Conservation (phyloP, 169 alveolate genomes). For the Plasmodium relictum region DNA sequence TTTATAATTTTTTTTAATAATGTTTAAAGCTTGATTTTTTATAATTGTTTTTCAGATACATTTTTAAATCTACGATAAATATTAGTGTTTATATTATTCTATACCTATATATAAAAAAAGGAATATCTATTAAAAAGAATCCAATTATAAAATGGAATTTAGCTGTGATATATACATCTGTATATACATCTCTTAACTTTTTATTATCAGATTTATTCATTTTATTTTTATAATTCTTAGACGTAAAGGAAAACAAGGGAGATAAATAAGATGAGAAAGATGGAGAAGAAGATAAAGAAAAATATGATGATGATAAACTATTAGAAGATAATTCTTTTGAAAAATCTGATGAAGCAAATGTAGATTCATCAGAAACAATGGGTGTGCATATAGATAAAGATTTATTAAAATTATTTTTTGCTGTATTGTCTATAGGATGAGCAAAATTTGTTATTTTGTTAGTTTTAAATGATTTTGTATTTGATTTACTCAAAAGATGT, state of each 20-base stretch:
- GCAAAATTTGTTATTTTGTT: not conserved
- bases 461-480: not conserved
- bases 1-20: not conserved
- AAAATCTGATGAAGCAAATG: not conserved
- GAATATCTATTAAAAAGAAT: slow-evolving; percentile 57
- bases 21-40: no score
- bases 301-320: not conserved
- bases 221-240: slow-evolving; percentile 11
- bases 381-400: not conserved
- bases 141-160: slow-evolving; percentile 73
- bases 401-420: no score
- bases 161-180: slow-evolving; percentile 73
- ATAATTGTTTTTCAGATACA: no score
- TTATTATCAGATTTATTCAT: slow-evolving; percentile 18
- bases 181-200: slow-evolving; percentile 53
- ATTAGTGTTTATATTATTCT: no score
- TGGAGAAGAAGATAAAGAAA: slow-evolving; percentile 1
- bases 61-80: no score
- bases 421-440: not conserved
- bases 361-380: not conserved
- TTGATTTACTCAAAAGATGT: no score
- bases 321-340: slow-evolving; percentile 3
- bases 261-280: slow-evolving; percentile 19
- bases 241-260: slow-evolving; percentile 19
- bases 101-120: slow-evolving; percentile 63